These are phyloP conservation scores for Fusarium sp. DNA, from an alignment of 2,329 filamentous ascomycete genomes.

Conservation along the genomic window DNA sequence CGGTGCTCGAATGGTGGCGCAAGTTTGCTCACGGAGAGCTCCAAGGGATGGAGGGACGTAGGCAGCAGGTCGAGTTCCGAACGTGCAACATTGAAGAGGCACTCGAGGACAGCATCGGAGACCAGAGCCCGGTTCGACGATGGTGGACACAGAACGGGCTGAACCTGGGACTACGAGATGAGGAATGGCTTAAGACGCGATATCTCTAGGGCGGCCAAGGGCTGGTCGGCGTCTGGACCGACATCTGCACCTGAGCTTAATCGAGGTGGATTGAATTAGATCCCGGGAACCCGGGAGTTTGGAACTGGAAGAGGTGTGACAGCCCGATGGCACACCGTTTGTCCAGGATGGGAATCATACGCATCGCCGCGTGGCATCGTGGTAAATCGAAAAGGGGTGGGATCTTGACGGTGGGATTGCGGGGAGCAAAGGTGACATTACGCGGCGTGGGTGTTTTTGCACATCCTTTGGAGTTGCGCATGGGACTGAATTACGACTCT, in stretches of 20 bases:
- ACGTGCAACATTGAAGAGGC: conserved; percentile 97
- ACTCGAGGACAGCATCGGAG: conserved; percentile 84
- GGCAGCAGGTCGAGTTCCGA: conserved; percentile 86
- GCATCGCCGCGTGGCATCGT: conserved; percentile 21
- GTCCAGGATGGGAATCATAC: conserved; percentile 12
- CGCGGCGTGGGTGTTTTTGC: conserved; percentile 34
- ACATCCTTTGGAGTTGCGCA: conserved; percentile 20
- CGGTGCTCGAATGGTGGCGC: conserved; percentile 94
- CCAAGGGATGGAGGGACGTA: conserved; percentile 64
- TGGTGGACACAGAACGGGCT: conserved; percentile 93
- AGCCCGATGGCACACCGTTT: neutral
- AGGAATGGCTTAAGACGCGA: conserved; percentile 90
- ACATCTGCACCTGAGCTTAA: conserved; percentile 1
- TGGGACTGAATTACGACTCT: conserved; percentile 27
- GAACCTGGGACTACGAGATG: conserved; percentile 83
- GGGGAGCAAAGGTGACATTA: conserved; percentile 33
- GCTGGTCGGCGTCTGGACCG: neutral
- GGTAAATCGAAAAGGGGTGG: conserved; percentile 20
- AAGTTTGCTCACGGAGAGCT: conserved; percentile 70
- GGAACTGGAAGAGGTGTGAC: conserved; percentile 14
- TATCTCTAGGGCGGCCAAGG: conserved; percentile 62
- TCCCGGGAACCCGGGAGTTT: conserved; percentile 19
- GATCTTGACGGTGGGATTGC: conserved; percentile 19
- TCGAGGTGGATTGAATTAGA: conserved; percentile 4
- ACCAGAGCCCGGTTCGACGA: conserved; percentile 77